A percentile compares a stretch with the other conserved stretches of the same genome.
Conservation (phyloP, 352 stramenopile species). For the Phytophthora capsici region DNA sequence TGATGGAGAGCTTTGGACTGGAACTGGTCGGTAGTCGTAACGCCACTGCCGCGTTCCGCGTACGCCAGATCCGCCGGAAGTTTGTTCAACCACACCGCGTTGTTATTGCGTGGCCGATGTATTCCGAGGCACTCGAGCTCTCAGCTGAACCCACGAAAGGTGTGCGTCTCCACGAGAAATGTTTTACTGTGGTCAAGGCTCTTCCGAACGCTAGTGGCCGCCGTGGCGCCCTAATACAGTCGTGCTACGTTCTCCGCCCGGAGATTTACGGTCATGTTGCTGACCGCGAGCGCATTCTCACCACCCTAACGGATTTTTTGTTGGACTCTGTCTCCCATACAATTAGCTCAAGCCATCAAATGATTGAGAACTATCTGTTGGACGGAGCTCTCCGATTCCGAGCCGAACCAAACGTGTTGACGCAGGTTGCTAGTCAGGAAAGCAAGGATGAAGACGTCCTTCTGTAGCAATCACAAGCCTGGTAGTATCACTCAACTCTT, state of each 20-base stretch:
- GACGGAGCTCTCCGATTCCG: slow-evolving; percentile 39
- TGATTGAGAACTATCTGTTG: slow-evolving; percentile 77
- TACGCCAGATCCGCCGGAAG: slow-evolving; percentile 60
- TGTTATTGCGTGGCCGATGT: slow-evolving; percentile 65
- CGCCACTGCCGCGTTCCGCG: slow-evolving; percentile 53
- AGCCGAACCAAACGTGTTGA: slow-evolving; percentile 21
- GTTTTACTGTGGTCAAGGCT: slow-evolving; percentile 69
- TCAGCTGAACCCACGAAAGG: slow-evolving; percentile 59
- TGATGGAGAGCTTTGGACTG: slow-evolving; percentile 63
- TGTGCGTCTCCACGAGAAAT: slow-evolving; percentile 60
- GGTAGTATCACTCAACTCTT: slow-evolving; percentile 21
- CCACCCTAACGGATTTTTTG: slow-evolving; percentile 72
- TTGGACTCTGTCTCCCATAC: slow-evolving; percentile 62
- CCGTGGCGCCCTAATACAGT: slow-evolving; percentile 67
- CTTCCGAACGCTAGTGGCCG: slow-evolving; percentile 41
- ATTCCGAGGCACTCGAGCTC: slow-evolving; percentile 58
- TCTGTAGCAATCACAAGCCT: slow-evolving; percentile 6
- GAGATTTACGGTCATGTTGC: slow-evolving; percentile 68
- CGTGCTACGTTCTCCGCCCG: slow-evolving; percentile 70
- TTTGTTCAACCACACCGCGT: slow-evolving; percentile 61
- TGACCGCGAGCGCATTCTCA: slow-evolving; percentile 69
- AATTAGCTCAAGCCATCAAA: slow-evolving; percentile 73
- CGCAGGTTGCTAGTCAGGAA: slow-evolving; percentile 18
- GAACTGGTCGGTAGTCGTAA: slow-evolving; percentile 58
- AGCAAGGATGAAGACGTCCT: slow-evolving; percentile 17